phyloP scores from a whole-genome alignment of 306 rosid genomes.

The Lathyrus sativus region DNA sequence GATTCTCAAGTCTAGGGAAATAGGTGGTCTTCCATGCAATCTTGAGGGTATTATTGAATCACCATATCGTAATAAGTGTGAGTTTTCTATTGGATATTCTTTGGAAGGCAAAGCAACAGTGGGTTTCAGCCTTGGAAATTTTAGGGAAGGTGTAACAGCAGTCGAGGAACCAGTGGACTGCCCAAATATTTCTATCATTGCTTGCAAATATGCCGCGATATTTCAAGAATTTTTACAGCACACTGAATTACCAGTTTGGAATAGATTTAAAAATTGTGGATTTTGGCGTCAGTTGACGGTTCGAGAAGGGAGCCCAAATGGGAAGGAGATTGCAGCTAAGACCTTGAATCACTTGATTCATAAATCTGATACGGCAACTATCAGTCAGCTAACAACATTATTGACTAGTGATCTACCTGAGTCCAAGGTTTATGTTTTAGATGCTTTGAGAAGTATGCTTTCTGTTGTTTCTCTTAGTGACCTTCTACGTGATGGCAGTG shows the following conservation, averaged over 20 bases:
- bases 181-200: conserved; percentile 79
- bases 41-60: conserved; percentile 86
- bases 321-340: too few species aligned
- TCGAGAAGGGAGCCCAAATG: too few species aligned
- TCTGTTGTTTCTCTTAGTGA: too few species aligned
- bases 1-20: conserved; percentile 80
- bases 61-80: conserved; percentile 97
- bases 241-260: conserved; percentile 82
- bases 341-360: too few species aligned
- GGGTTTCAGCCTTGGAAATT: conserved; percentile 96
- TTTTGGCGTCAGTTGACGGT: conserved; percentile 98
- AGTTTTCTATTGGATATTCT: conserved; percentile 92
- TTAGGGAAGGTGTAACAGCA: conserved; percentile 98
- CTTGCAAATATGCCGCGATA: conserved; percentile 75
- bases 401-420: too few species aligned
- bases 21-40: conserved; percentile 91
- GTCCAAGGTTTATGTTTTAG: too few species aligned
- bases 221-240: conserved; percentile 87
- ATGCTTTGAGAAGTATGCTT: too few species aligned
- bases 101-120: conserved; percentile 76
- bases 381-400: too few species aligned
- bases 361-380: too few species aligned
- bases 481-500: too few species aligned
- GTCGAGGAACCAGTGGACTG: conserved; percentile 90
- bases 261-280: conserved; percentile 84